Evolutionary conservation across 1,284 basidiomycete species (phyloP), one percentile per base, ranked within the genome.

Genomic region (Vanrija pseudolonga): DNA sequence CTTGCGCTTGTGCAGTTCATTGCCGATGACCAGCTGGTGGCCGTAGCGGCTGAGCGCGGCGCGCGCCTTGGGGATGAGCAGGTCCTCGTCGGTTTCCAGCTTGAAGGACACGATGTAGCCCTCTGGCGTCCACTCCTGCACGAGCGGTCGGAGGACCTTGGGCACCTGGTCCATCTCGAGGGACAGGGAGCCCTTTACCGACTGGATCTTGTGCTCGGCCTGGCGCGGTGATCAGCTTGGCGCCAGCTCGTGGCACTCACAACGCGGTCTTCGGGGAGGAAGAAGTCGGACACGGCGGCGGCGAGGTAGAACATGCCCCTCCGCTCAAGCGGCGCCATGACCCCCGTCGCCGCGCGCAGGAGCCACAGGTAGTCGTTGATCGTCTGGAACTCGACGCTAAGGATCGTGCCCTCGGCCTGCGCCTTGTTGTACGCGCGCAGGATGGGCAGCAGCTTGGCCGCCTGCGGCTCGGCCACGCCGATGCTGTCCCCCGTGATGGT

Each of bases 81-180:
- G 80, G 1, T 78, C 48, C 17, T 79, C 78, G 65, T 98, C 95
- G 4, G 96, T 98, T 80, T 98, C 96, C 45, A 98, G 85, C 92
- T 98, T 98, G 83, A 98, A 98, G 1, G 90, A 94, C 45, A 98
- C 91, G 42, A 97, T 86, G 73, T 86, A 98, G 0, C 90, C 94
- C 51, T 90, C 85, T 1, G 86, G 86, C 0, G 86, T 88, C 96
- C 95, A 98, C 71, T 97, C 88, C 48, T 89, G 85, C 3, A 97
- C 93, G 77, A 98, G 81, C 0, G 90, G 87, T 72, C 90, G 89
- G 44, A 98, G 78, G 38, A 98, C 88, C 76, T 98, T 98, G 8
- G 96, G 95, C 1, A 98, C 94, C 74, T 97, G 93, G 72, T 98
- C 95, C 94, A 98, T 98, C 73, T 97, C 92, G 59, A 98, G 89